phyloP scores from a whole-genome alignment of 2,329 filamentous ascomycete species.

The Aureobasidium zeae region DNA sequence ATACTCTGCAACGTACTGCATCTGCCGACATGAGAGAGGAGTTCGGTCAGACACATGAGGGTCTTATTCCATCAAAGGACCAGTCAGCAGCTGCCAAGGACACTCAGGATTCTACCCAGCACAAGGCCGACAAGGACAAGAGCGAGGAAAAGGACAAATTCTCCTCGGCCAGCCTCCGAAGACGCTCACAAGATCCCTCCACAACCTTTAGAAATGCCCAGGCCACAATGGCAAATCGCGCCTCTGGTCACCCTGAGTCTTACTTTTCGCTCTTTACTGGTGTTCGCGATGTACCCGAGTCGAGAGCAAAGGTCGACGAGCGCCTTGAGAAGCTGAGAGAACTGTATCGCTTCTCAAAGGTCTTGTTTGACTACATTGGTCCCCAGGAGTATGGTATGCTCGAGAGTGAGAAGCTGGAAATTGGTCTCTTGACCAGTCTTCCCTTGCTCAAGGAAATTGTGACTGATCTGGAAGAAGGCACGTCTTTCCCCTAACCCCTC shows the following conservation, averaged over 20 bases:
- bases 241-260: conserved; percentile 38
- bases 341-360: conserved; percentile 85
- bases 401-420: conserved; percentile 94
- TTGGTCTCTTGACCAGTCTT: conserved; percentile 85
- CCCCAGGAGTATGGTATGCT: conserved; percentile 97
- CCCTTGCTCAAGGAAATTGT: conserved; percentile 95
- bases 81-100: conserved; percentile 18
- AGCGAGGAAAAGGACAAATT: conserved; percentile 5
- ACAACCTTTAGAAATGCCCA: conserved; percentile 15
- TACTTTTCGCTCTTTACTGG: conserved; percentile 91
- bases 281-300: conserved; percentile 25
- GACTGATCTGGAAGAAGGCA: conserved; percentile 74
- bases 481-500: not conserved
- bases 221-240: conserved; percentile 17
- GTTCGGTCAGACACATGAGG: conserved; percentile 26
- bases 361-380: conserved; percentile 96
- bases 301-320: conserved; percentile 71
- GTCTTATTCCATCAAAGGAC: conserved; percentile 19
- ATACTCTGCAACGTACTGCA: conserved; percentile 24
- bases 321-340: conserved; percentile 83
- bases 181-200: conserved; percentile 40
- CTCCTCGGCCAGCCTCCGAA: conserved; percentile 39
- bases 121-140: conserved; percentile 10
- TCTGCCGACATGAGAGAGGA: conserved; percentile 26
- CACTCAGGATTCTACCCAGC: conserved; percentile 2